Evolutionary conservation across 345 rosid genomes (phyloP).

Genomic region (Salix brachista): DNA sequence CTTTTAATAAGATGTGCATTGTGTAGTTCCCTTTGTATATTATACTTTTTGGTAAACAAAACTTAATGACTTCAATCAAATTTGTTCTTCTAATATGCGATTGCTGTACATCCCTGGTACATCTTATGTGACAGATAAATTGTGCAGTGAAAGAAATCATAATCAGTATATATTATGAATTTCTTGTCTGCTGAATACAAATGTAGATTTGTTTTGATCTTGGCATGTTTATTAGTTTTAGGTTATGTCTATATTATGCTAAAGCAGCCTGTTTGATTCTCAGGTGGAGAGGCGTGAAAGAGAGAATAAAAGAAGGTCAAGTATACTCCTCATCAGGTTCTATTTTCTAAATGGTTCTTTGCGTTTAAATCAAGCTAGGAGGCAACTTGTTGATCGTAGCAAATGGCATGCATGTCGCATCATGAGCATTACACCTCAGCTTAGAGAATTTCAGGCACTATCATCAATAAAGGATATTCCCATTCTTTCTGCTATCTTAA

Average conservation of each 20-base stretch:
- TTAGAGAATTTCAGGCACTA: constrained; percentile 92
- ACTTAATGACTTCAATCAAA: too few species aligned
- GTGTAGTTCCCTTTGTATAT: too few species aligned
- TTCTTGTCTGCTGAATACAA: background rate
- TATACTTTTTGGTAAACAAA: too few species aligned
- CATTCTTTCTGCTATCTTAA: constrained; percentile 63
- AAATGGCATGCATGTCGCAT: constrained; percentile 93
- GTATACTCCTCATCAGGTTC: constrained; percentile 66
- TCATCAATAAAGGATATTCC: constrained; percentile 72
- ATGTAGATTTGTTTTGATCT: background rate
- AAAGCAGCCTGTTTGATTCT: constrained; percentile 20
- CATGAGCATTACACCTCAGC: constrained; percentile 84
- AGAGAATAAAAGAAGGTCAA: constrained; percentile 65
- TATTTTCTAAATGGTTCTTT: constrained; percentile 73
- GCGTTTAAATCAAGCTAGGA: constrained; percentile 84
- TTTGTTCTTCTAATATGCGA: too few species aligned
- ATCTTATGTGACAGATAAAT: background rate
- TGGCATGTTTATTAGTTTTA: background rate
- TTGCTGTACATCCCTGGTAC: background rate
- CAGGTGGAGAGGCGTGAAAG: constrained; percentile 99
- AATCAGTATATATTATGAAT: background rate
- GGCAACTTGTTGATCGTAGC: constrained; percentile 85
- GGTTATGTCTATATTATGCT: constrained; percentile 1
- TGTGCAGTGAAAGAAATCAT: background rate
- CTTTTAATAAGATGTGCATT: too few species aligned